Conservation (phyloP, 192 early-diverging fungal species). For the Glomus cerebriforme region DNA sequence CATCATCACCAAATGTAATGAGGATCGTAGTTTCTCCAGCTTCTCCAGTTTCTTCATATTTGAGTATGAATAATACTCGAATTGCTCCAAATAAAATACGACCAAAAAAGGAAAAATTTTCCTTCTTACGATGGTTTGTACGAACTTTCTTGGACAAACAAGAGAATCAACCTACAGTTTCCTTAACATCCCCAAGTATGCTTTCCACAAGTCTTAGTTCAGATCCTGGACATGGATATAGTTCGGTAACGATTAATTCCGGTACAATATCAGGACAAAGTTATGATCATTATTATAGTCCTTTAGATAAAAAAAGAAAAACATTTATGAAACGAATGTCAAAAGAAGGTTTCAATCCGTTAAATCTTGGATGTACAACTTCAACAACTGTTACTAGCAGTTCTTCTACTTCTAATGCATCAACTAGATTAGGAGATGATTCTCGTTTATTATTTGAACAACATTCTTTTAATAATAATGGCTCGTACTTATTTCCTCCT, state of each 20-base stretch:
- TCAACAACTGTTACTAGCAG: not conserved
- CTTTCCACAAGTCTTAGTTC: not conserved
- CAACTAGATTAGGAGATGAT: too few species aligned
- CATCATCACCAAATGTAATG: not conserved
- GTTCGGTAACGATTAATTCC: not conserved
- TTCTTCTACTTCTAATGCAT: too few species aligned
- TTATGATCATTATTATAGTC: not conserved
- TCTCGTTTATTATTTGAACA: not conserved
- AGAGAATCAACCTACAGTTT: not conserved
- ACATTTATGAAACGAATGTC: constrained; percentile 8
- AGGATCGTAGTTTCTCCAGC: not conserved
- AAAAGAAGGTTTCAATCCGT: not conserved
- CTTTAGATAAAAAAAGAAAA: not conserved
- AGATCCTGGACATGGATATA: not conserved
- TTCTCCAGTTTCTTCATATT: not conserved
- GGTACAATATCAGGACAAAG: constrained; percentile 1
- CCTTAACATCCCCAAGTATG: not conserved
- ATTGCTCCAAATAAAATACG: not conserved
- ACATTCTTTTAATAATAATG: not conserved
- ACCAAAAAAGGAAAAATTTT: not conserved
- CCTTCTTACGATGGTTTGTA: constrained; percentile 14
- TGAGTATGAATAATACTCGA: not conserved
- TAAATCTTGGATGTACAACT: not conserved
- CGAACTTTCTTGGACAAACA: constrained; percentile 3
- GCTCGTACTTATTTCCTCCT: constrained; percentile 3